Evolutionary conservation across 2,329 filamentous ascomycete species (phyloP), one percentile per base, ranked within the genome.

Genomic region (Fusarium beomiforme): DNA sequence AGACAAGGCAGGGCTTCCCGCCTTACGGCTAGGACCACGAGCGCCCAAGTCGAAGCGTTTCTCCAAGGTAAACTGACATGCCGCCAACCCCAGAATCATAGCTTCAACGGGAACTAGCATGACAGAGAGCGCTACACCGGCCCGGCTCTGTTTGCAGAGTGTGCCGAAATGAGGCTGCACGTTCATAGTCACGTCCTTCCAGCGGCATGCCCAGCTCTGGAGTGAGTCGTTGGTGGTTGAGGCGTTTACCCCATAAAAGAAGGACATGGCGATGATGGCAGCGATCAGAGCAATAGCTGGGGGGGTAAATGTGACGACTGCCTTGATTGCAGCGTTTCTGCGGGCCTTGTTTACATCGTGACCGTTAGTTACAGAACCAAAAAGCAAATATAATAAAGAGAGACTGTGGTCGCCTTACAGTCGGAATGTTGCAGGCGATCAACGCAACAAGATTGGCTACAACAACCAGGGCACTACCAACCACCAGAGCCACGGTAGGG

Each of bases 201-300:
- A 91, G 69, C 87, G 87, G 78, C 89, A 91, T 42, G 84, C 87
- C 89, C 89, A 91, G 78, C 87, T 89, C 75, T 90, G 83, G 14
- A 91, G 79, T 10, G 87, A 88, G 75, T 89, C 87, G 64, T 81
- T 80, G 12, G 81, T 82, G 17, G 79, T 79, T 6, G 88, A 90
- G 21, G 83, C 78, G 71, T 89, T 87, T 77, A 88, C 82, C 59
- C 82, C 82, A 75, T 89, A 91, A 78, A 88, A 89, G 78, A 90
- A 84, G 55, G 83, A 80, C 75, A 89, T 85, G 67, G 85, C 84
- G 59, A 89, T 80, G 53, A 90, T 76, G 41, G 86, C 84, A 16
- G 77, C 78, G 50, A 80, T 67, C 56, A 83, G 74, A 23, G 73
- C 76, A n/a, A 78, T 41, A 19, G 73, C 59, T 7, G 81, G 79